phyloP scores from a whole-genome alignment of 2,329 filamentous ascomycete species.

The Aspergillus floridensis region DNA sequence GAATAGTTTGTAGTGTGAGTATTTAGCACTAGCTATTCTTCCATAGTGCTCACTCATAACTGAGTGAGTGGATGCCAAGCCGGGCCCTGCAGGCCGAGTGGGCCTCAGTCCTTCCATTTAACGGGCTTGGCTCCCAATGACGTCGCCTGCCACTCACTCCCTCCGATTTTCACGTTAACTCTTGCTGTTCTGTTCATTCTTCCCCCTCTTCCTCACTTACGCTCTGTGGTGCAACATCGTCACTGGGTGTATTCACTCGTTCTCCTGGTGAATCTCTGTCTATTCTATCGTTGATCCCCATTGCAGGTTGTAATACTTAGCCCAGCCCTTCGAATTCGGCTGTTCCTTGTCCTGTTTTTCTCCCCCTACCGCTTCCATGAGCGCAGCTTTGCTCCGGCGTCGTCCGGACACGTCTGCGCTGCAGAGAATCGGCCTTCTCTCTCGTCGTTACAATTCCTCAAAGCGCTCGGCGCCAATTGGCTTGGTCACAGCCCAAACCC shows the following conservation, averaged over 20 bases:
- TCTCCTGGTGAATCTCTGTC: conserved; percentile 7
- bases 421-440: conserved; percentile 25
- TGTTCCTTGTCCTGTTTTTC: not conserved
- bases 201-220: not conserved
- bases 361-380: conserved; percentile 24
- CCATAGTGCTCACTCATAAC: too few relatives aligned
- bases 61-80: not conserved
- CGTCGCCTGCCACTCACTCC: conserved; percentile 1
- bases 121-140: conserved; percentile 3
- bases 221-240: not conserved
- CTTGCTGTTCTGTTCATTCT: not conserved
- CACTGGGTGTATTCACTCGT: not conserved
- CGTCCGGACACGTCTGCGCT: conserved; percentile 28
- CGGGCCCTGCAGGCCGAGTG: conserved; percentile 7
- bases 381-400: conserved; percentile 32
- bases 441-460: conserved; percentile 20
- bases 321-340: not conserved
- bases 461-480: conserved; percentile 13
- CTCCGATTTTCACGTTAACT: not conserved
- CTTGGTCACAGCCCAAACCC: conserved; percentile 17
- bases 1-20: too few relatives aligned
- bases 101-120: not conserved
- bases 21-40: too few relatives aligned
- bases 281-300: not conserved
- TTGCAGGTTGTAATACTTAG: not conserved